phyloP scores from a whole-genome alignment of 73 alveolate species.

The Diophrys appendiculata region DNA sequence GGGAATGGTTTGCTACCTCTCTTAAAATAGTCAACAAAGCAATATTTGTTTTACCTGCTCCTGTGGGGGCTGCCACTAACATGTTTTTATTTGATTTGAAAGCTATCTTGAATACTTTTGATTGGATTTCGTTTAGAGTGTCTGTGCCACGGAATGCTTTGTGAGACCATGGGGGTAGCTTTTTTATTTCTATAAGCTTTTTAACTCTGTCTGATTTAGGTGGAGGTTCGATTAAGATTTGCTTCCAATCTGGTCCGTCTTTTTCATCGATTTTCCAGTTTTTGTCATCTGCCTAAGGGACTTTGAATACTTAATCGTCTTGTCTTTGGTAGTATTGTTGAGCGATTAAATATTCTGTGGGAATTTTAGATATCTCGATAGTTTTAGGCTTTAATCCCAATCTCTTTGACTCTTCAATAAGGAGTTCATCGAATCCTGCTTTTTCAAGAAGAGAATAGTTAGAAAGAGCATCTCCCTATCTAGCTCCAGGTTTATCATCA shows the following conservation, averaged over 20 bases:
- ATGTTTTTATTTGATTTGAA: slow-evolving; percentile 85
- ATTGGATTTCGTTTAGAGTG: slow-evolving; percentile 87
- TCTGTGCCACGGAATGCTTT: slow-evolving; percentile 83
- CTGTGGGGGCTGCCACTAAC: slow-evolving; percentile 98
- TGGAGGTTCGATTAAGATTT: slow-evolving; percentile 27
- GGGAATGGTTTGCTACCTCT: slow-evolving; percentile 73
- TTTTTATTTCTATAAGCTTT: slow-evolving; percentile 18
- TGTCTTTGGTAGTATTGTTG: not conserved
- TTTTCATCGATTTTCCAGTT: too few relatives aligned
- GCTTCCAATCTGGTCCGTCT: slow-evolving; percentile 36
- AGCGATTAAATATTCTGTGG: slow-evolving; percentile 12
- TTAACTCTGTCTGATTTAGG: not conserved
- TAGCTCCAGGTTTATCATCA: slow-evolving; percentile 9
- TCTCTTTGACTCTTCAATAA: slow-evolving; percentile 59
- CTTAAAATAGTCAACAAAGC: slow-evolving; percentile 93
- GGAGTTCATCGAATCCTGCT: slow-evolving; percentile 58
- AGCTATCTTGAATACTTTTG: slow-evolving; percentile 91
- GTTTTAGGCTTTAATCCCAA: slow-evolving; percentile 47
- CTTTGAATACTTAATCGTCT: slow-evolving; percentile 4
- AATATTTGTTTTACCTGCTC: slow-evolving; percentile 99
- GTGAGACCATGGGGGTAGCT: slow-evolving; percentile 84
- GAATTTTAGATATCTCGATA: slow-evolving; percentile 27
- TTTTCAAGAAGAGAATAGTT: slow-evolving; percentile 61
- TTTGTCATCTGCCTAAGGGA: too few relatives aligned
- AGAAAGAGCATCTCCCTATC: not conserved